Base-by-base conservation (phyloP, 306 rosid genomes). In the Comarum palustre region DNA sequence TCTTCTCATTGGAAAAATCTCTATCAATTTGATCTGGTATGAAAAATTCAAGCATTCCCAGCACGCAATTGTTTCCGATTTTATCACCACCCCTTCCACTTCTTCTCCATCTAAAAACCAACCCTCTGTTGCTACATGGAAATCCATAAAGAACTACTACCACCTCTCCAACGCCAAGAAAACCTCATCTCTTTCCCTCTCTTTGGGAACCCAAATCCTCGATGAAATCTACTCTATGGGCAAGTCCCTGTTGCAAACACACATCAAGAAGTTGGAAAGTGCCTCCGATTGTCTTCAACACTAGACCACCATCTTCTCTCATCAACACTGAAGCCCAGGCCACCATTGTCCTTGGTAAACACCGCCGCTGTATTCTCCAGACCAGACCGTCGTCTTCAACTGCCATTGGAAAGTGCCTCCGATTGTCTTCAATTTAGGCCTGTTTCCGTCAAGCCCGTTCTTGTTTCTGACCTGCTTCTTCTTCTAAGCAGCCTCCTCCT, bases 21-120 rank as follows among this genome's bases (percentile, higher is more conserved):
- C 92, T 66, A 38, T 89, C 70, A 88, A 91, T 72, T 84, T 91
- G 17, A 85, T 89, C 4, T 92, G 93, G 93, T 92, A 92, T 55
- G 97, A 92, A 3, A 82, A 76, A 8, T 92, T 92, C 85, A 86
- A 39, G 4, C 86, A 90, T 8, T 78, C n/a, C n/a, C n/a, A n/a
- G n/a, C n/a, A n/a, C n/a, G 86, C 90, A 16, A 85, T 86, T 27
- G 34, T 92, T 70, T 15, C 88, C 8, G 90, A 92, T 57, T 92
- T 92, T 79, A 45, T 92, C 71, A 19, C 86, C 78, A 89, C 96
- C 31, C 79, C 85, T 24, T 78, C 87, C 42, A 63, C 92, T 67
- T 34, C 65, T 24, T 84, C 54, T 1, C 16, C 20, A 38, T 25
- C 34, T 3, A 3, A 43, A 58, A 82, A 82, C 57, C 63, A 58